Base-by-base conservation (phyloP, 352 stramenopile genomes). In the Aphanomyces stellatus region DNA sequence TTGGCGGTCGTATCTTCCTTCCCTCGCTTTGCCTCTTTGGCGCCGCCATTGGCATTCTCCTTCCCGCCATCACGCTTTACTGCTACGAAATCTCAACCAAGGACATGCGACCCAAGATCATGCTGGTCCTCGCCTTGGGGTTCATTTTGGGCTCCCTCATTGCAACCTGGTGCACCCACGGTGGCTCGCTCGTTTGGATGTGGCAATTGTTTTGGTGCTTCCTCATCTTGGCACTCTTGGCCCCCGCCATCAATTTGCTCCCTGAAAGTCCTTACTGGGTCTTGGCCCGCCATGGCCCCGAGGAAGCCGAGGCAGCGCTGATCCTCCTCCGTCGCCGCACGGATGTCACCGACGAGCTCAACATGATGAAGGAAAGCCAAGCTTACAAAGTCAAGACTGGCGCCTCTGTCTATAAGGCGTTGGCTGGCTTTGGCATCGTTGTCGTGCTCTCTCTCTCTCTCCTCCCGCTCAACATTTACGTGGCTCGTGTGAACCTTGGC, bases 61-160 rank as follows among this genome's bases (percentile, higher is more conserved):
- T 90, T n/a, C 83, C 82, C 5, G 85, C 81, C 13, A 62, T 92
- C 24, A 72, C 80, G 0, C 75, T 88, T 46, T 92, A 92, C 73
- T 88, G 88, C 55, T 92, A 72, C 53, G 83, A 92, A 46, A 92
- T 92, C 55, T 87, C 83, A 46, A 89, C 83, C 17, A 80, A 79
- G 56, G 83, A 92, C 3, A 81, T 90, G 79, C 81, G 83, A 30
- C 80, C 77, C 49, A 90, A 90, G 53, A 76, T 79, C 22, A 77
- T 92, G 28, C 69, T 92, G 42, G 48, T 90, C 4, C 69, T 92
- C 3, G 80, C 80, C 27, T 71, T 84, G 10, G 83, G 83, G 13
- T 88, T 88, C 49, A 75, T 88, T 28, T 48, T 70, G n/a, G 83
- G 83, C 33, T 80, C 67, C n/a, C 65, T 92, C 34, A 48, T 82